Percentiles rank a stretch among this genome's conserved stretches.
Evolutionary conservation across 441 rosid species (phyloP).

Genomic region (Populus hybrid): DNA sequence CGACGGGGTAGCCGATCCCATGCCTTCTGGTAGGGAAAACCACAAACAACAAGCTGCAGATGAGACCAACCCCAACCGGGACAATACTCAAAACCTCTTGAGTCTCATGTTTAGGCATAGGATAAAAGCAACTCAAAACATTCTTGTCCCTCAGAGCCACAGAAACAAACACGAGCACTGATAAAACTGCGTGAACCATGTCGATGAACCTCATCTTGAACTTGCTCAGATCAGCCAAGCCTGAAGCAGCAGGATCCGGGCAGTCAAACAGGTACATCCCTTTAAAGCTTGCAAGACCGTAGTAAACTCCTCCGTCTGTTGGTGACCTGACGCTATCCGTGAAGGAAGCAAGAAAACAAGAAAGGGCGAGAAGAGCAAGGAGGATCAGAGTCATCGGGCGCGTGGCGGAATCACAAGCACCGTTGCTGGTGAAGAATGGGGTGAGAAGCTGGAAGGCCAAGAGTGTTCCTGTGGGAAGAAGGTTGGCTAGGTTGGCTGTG

Average conservation of each 20-base stretch:
- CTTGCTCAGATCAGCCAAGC: slow-evolving; percentile 35
- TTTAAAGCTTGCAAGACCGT: slow-evolving; percentile 58
- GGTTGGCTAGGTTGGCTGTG: slow-evolving; percentile 81
- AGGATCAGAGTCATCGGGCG: slow-evolving; percentile 45
- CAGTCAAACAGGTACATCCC: slow-evolving; percentile 78
- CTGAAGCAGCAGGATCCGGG: slow-evolving; percentile 39
- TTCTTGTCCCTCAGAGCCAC: slow-evolving; percentile 65
- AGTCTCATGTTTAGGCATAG: slow-evolving; percentile 50
- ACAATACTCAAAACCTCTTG: slow-evolving; percentile 56
- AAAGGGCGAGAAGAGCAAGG: slow-evolving; percentile 53
- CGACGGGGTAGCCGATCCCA: slow-evolving; percentile 82
- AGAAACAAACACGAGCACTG: slow-evolving; percentile 57
- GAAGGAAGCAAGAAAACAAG: slow-evolving; percentile 67
- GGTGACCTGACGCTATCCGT: slow-evolving; percentile 60
- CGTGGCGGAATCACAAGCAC: slow-evolving; percentile 56
- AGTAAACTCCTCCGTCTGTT: slow-evolving; percentile 51
- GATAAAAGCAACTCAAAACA: slow-evolving; percentile 65
- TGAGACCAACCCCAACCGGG: slow-evolving; percentile 65
- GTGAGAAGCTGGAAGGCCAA: slow-evolving; percentile 77
- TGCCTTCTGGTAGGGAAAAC: slow-evolving; percentile 77
- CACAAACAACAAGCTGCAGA: slow-evolving; percentile 67
- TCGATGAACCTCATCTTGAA: slow-evolving; percentile 55
- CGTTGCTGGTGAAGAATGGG: slow-evolving; percentile 65
- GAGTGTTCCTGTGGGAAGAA: slow-evolving; percentile 83
- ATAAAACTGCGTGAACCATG: slow-evolving; percentile 60